phyloP scores from a whole-genome alignment of 768 basidiomycete genomes.

The Leccinum olivaceopallidum region DNA sequence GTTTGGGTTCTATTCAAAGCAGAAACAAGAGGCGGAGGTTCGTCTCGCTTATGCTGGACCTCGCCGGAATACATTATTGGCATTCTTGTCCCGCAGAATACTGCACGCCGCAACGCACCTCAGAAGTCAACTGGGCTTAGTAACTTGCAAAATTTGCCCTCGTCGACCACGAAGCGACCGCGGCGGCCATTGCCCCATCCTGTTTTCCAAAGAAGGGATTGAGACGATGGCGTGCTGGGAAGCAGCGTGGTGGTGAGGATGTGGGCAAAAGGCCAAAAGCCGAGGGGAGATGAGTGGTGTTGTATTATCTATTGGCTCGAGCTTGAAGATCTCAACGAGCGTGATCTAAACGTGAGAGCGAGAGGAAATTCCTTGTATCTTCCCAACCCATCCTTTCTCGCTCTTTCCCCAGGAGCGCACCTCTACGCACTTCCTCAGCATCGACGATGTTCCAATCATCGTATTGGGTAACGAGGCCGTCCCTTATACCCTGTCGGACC shows the following conservation, averaged over 20 bases:
- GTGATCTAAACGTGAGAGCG: conserved; percentile 10
- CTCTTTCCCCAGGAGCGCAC: conserved; percentile 61
- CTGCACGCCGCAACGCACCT: conserved; percentile 25
- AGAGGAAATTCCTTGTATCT: conserved; percentile 43
- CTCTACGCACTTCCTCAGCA: conserved; percentile 65
- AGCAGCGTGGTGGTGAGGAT: background rate
- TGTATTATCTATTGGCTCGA: conserved; percentile 13
- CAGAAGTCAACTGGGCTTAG: conserved; percentile 21
- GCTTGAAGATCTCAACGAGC: conserved; percentile 6
- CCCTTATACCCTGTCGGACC: conserved; percentile 42
- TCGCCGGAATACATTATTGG: background rate
- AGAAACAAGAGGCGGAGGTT: conserved; percentile 46
- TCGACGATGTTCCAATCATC: conserved; percentile 76
- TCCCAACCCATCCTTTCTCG: conserved; percentile 77
- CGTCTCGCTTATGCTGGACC: conserved; percentile 3
- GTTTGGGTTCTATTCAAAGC: conserved; percentile 71
- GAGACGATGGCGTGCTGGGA: background rate
- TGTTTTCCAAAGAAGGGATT: conserved; percentile 26
- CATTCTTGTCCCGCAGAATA: conserved; percentile 19
- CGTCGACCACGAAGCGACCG: conserved; percentile 22
- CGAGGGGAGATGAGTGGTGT: conserved; percentile 1
- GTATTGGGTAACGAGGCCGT: conserved; percentile 57
- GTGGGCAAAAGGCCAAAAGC: background rate
- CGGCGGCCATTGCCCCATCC: conserved; percentile 34
- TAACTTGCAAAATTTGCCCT: conserved; percentile 30